Percentiles rank a stretch among this genome's conserved stretches.
Conservation (phyloP, 1,139 yeast genomes). For the Candida buenavistaensis region DNA sequence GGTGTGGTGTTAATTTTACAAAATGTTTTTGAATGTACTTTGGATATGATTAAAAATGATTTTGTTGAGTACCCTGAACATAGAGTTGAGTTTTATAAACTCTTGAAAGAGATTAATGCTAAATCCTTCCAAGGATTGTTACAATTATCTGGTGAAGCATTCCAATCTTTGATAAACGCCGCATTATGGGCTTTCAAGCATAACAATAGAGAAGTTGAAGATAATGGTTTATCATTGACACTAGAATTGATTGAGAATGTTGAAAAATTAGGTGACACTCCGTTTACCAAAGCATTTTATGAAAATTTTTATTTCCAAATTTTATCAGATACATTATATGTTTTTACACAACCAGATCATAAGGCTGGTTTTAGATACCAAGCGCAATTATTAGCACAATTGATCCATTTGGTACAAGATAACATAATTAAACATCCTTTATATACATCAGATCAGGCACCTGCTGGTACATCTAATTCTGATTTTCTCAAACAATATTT, state of each 20-base stretch:
- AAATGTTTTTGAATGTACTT: constrained; percentile 90
- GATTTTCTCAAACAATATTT: constrained; percentile 78
- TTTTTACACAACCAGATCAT: constrained; percentile 95
- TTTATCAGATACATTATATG: constrained; percentile 87
- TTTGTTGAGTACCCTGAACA: constrained; percentile 97
- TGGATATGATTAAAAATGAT: constrained; percentile 93
- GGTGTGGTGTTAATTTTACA: constrained; percentile 87
- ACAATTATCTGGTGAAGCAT: constrained; percentile 88
- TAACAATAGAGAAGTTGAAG: constrained; percentile 93
- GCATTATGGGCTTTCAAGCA: constrained; percentile 98
- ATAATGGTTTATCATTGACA: constrained; percentile 79
- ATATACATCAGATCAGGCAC: constrained; percentile 71
- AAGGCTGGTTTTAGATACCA: constrained; percentile 94
- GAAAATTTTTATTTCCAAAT: constrained; percentile 87
- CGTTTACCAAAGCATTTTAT: constrained; percentile 84
- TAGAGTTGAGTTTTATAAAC: constrained; percentile 91
- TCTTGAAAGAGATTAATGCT: constrained; percentile 81
- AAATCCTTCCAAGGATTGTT: constrained; percentile 84
- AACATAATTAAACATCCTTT: constrained; percentile 74
- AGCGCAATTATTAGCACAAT: constrained; percentile 77
- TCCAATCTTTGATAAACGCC: constrained; percentile 88
- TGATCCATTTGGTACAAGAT: constrained; percentile 81
- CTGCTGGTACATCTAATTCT: constrained; percentile 80
- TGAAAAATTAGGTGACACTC: constrained; percentile 75
- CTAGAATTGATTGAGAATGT: constrained; percentile 82